Evolutionary conservation across 176 grass and related monocot species (phyloP).

Genomic region (Aegilops longissima): DNA sequence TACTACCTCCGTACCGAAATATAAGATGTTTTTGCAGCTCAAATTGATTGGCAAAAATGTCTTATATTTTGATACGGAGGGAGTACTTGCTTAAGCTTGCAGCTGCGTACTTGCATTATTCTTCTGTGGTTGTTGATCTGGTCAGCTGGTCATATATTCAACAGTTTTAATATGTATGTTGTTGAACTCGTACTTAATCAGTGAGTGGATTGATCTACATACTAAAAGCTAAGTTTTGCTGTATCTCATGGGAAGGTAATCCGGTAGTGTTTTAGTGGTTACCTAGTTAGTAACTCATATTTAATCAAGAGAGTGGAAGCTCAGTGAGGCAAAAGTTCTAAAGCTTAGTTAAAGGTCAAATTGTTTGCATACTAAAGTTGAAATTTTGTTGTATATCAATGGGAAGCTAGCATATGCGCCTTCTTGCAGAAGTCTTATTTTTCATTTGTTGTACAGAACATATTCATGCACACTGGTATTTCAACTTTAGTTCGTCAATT

Average conservation of each 20-base stretch:
- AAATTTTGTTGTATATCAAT: not conserved
- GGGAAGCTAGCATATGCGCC: not conserved
- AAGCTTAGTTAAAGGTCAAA: not conserved
- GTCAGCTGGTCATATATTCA: not conserved
- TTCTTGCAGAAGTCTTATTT: not conserved
- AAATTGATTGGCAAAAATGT: too few relatives aligned
- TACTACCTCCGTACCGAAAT: not conserved
- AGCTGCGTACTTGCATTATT: not conserved
- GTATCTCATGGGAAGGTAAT: not conserved
- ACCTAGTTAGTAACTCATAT: not conserved
- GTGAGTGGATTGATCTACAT: not conserved
- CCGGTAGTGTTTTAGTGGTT: not conserved
- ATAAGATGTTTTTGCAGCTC: too few relatives aligned
- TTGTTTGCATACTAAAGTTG: not conserved
- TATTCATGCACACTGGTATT: not conserved
- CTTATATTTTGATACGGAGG: too few relatives aligned
- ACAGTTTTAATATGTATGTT: not conserved
- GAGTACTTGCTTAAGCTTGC: constrained; percentile 1
- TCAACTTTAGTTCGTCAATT: constrained; percentile 7
- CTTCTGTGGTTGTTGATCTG: not conserved
- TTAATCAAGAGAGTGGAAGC: not conserved
- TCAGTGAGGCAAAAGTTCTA: not conserved
- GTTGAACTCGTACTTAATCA: not conserved
- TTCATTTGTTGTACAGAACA: not conserved
- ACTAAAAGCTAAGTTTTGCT: not conserved